Conservation (phyloP, 345 rosid species). For the Ceriops decandra region DNA sequence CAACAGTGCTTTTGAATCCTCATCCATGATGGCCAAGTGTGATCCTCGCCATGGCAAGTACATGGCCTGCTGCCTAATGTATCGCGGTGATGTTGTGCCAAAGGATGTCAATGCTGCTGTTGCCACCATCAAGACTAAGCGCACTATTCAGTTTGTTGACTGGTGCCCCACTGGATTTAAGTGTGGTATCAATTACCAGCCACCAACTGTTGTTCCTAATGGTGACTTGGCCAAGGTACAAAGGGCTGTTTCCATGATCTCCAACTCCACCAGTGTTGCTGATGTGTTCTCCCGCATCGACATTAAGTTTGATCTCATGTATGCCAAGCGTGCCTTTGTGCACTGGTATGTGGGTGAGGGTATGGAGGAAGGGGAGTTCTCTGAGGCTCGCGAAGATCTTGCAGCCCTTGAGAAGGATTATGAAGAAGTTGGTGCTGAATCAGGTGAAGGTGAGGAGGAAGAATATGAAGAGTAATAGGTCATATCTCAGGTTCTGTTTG, state of each 20-base stretch:
- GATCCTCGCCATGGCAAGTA: slow-evolving; percentile 9
- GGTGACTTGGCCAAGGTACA: slow-evolving; percentile 10
- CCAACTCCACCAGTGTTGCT: slow-evolving; percentile 7
- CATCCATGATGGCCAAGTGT: slow-evolving; percentile 7
- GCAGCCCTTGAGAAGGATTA: slow-evolving; percentile 4
- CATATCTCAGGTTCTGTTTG: not conserved
- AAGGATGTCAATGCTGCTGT: slow-evolving; percentile 1
- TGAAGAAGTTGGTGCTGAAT: slow-evolving; percentile 2
- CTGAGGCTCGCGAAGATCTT: slow-evolving; percentile 3
- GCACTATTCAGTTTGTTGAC: slow-evolving; percentile 8
- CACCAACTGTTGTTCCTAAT: slow-evolving; percentile 8
- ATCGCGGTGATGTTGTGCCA: slow-evolving; percentile 9
- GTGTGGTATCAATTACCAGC: slow-evolving; percentile 10
- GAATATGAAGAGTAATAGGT: not conserved
- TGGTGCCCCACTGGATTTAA: slow-evolving; percentile 5
- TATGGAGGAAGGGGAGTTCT: slow-evolving; percentile 12
- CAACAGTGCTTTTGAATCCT: slow-evolving; percentile 3
- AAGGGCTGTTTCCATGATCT: slow-evolving; percentile 5
- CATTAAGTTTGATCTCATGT: not conserved
- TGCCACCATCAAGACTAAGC: slow-evolving; percentile 5
- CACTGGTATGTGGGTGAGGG: slow-evolving; percentile 10
- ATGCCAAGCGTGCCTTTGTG: not conserved
- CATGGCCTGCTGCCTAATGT: slow-evolving; percentile 8
- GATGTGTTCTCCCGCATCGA: slow-evolving; percentile 4
- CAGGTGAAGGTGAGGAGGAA: not conserved